phyloP scores from a whole-genome alignment of 768 basidiomycete genomes.

The Harrya chromipes region DNA sequence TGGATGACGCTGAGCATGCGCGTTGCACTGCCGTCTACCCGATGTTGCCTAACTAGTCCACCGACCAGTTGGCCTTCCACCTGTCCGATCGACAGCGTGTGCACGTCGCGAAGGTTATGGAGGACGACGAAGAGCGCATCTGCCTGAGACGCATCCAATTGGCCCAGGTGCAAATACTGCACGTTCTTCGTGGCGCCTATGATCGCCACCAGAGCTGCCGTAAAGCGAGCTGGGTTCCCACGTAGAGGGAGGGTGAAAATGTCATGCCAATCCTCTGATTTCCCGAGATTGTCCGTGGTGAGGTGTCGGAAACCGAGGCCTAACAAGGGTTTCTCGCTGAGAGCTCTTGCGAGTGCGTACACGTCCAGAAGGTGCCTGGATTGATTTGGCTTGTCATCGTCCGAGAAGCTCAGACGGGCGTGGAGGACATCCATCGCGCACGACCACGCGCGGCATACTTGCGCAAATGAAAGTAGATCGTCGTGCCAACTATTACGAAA shows the following conservation, averaged over 20 bases:
- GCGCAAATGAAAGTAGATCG: slow-evolving; percentile 25
- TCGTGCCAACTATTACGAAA: slow-evolving; percentile 16
- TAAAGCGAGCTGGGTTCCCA: slow-evolving; percentile 7
- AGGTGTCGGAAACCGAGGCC: slow-evolving; percentile 13
- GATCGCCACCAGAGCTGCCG: slow-evolving; percentile 16
- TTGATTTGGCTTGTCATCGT: not conserved
- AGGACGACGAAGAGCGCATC: slow-evolving; percentile 11
- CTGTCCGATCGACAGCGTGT: slow-evolving; percentile 12
- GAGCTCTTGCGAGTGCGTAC: slow-evolving; percentile 14
- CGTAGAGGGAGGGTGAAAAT: not conserved
- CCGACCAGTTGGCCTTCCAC: not conserved
- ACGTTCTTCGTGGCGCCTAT: slow-evolving; percentile 17
- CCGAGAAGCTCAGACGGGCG: slow-evolving; percentile 14
- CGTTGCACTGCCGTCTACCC: not conserved
- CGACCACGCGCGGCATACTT: slow-evolving; percentile 23
- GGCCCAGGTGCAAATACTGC: slow-evolving; percentile 9
- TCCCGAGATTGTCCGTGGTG: slow-evolving; percentile 16
- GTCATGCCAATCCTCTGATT: slow-evolving; percentile 2
- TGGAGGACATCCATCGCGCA: slow-evolving; percentile 23
- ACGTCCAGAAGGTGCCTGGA: slow-evolving; percentile 10
- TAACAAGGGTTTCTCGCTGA: slow-evolving; percentile 13
- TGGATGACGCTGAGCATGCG: slow-evolving; percentile 13
- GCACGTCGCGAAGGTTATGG: slow-evolving; percentile 8
- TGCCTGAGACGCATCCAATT: slow-evolving; percentile 10
- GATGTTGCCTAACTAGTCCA: not conserved